Base-by-base conservation (phyloP, 148 eudicot species). In the Salicornia ramosissima region DNA sequence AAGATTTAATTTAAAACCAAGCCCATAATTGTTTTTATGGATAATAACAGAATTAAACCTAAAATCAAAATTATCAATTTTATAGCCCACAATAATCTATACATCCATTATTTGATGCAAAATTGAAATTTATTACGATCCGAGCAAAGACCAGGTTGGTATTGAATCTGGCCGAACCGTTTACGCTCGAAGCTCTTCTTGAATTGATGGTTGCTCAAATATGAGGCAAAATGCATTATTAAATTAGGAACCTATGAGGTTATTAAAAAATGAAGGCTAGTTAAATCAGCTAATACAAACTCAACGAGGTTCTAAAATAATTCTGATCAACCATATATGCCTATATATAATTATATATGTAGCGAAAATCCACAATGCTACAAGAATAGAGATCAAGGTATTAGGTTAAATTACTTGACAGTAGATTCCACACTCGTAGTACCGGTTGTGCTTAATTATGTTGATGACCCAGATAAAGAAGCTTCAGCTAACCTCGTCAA, bases 401-500 rank as follows among this genome's bases (percentile, higher is more conserved):
- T 33, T 39, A 10, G 29, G 3, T 68, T 24, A 68, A n/a, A 36
- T 36, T 36, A 36, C 40, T 36, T 36, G 8, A 36, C 5, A 36
- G 4, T 36, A 19, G 45, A 10, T 56, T 52, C 47, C 22, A 51
- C 3, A 52, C 55, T 68, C 45, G 13, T 51, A 36, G 40, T n/a
- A n/a, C 13, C 21, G 10, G 74, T 25, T 14, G 2, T 24, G 60
- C 0, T n/a, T 15, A n/a, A 10, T 22, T 30, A 54, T 0, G 56
- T 53, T 29, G 61, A 54, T 21, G 55, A 59, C n/a, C 64, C 75
- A 18, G 70, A 53, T 4, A 36, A 53, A 56, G 91, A 81, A 50
- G 85, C 83, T 61, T 77, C 84, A 21, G 87, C 78, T 71, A 88
- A 64, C 46, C 78, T 88, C 65, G 71, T 82, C 46, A 94, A 74